These are phyloP conservation scores for Mangifera indica DNA, from an alignment of 345 rosid species.

Conservation along the genomic window DNA sequence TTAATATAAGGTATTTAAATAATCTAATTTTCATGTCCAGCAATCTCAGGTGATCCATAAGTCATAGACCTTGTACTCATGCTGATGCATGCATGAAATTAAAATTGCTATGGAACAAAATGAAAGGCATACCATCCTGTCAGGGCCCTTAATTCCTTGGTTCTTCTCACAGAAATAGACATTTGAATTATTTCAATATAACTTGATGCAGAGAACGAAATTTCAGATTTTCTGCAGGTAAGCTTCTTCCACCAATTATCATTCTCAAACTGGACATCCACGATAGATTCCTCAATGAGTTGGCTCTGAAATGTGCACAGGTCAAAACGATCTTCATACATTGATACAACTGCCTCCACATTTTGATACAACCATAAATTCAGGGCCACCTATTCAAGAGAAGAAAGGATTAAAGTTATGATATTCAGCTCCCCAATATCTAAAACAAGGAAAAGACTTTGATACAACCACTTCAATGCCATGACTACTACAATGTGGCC, in stretches of 20 bases:
- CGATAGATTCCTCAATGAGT: conserved; percentile 38
- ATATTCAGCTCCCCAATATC: background rate
- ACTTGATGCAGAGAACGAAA: conserved; percentile 34
- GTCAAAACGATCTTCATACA: conserved; percentile 94
- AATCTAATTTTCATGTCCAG: background rate
- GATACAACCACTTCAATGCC: background rate
- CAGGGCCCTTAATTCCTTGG: conserved; percentile 81
- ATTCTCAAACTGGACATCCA: conserved; percentile 35
- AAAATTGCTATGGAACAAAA: conserved; percentile 15
- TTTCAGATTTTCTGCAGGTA: conserved; percentile 34
- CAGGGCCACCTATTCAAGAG: conserved; percentile 59
- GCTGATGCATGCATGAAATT: conserved; percentile 11
- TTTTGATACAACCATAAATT: conserved; percentile 91
- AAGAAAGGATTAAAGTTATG: background rate
- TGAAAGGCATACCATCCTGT: conserved; percentile 69
- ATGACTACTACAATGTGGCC: background rate
- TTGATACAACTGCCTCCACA: conserved; percentile 75
- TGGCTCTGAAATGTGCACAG: conserved; percentile 55
- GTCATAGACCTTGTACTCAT: background rate
- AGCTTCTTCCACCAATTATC: conserved; percentile 70
- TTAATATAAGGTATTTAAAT: too few relatives aligned
- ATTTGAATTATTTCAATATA: conserved; percentile 48
- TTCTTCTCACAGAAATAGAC: conserved; percentile 72
- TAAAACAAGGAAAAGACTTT: background rate
- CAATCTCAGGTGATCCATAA: background rate